A percentile compares a stretch with the other conserved stretches of the same genome.
These are phyloP conservation scores for Dactylellina sp. DNA, from an alignment of 2,329 filamentous ascomycete genomes.

Conservation along the genomic window DNA sequence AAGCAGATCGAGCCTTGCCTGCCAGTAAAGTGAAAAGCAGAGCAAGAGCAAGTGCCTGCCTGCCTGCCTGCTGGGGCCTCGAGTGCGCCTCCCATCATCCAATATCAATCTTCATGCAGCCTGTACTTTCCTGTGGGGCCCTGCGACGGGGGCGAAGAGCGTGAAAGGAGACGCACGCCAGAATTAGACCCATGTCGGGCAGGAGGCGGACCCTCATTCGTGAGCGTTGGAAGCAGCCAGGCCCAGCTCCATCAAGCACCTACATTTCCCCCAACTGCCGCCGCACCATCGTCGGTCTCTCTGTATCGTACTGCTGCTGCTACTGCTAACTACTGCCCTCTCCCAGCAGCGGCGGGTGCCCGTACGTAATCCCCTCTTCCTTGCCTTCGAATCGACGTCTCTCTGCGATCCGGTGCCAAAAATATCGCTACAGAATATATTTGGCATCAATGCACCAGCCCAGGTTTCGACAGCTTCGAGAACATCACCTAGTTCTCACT, in stretches of 20 bases:
- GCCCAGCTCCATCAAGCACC: slow-evolving; percentile 55
- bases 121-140: slow-evolving; percentile 24
- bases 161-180: slow-evolving; percentile 43
- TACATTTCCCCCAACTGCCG: slow-evolving; percentile 48
- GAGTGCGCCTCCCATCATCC: slow-evolving; percentile 15
- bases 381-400: background rate
- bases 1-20: slow-evolving; percentile 28
- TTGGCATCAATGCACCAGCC: slow-evolving; percentile 31
- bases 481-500: slow-evolving; percentile 6
- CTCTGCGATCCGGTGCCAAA: slow-evolving; percentile 11
- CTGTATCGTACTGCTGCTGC: background rate
- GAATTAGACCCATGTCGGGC: slow-evolving; percentile 43
- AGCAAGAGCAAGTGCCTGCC: no score
- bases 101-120: no score
- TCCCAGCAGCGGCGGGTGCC: background rate
- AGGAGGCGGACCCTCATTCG: slow-evolving; percentile 50
- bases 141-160: slow-evolving; percentile 38
- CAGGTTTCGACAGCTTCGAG: slow-evolving; percentile 9
- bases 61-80: slow-evolving; percentile 26
- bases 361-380: slow-evolving; percentile 7
- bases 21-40: no score
- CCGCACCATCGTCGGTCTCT: slow-evolving; percentile 26
- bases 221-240: slow-evolving; percentile 43
- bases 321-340: background rate
- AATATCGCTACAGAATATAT: slow-evolving; percentile 20